phyloP scores from a whole-genome alignment of 805 yeast species.

The Cyberlindnera euphorbiiphila region DNA sequence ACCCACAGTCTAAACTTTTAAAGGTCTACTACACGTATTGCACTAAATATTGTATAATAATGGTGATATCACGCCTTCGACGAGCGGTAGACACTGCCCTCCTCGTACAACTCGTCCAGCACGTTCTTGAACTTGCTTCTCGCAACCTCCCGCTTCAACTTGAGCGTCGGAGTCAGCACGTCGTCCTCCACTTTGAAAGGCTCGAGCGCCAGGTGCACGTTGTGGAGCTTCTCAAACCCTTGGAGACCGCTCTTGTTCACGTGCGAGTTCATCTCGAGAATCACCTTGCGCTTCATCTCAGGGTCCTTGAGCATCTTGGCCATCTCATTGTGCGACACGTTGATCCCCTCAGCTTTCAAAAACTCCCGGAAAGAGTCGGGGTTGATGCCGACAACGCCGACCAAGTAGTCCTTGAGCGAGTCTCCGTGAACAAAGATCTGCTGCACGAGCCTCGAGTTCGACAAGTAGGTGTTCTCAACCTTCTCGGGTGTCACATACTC shows the following conservation, averaged over 20 bases:
- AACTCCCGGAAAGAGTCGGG: constrained; percentile 28
- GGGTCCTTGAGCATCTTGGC: constrained; percentile 4
- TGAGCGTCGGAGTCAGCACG: constrained; percentile 63
- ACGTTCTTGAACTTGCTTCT: constrained; percentile 38
- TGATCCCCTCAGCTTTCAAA: constrained; percentile 7
- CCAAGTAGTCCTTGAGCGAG: constrained; percentile 45
- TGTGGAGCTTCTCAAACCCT: constrained; percentile 54
- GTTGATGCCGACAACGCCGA: constrained; percentile 54
- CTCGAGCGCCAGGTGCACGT: constrained; percentile 48
- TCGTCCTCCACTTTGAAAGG: constrained; percentile 58
- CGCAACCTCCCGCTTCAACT: constrained; percentile 48
- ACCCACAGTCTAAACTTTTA: too few relatives aligned
- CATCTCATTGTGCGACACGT: constrained; percentile 4
- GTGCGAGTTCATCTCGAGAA: constrained; percentile 10
- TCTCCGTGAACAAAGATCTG: constrained; percentile 58
- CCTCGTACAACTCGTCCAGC: constrained; percentile 43
- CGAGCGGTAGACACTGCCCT: constrained; percentile 37
- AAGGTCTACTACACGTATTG: too few relatives aligned
- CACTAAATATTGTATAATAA: background rate
- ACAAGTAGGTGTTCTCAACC: constrained; percentile 52
- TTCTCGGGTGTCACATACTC: constrained; percentile 66
- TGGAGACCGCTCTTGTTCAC: constrained; percentile 9
- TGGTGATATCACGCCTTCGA: constrained; percentile 4
- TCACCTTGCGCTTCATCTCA: constrained; percentile 3
- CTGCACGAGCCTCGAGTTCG: constrained; percentile 35